These are phyloP conservation scores for Ogataea parapolymorpha DNA, from an alignment of 805 yeast genomes.

Conservation along the genomic window DNA sequence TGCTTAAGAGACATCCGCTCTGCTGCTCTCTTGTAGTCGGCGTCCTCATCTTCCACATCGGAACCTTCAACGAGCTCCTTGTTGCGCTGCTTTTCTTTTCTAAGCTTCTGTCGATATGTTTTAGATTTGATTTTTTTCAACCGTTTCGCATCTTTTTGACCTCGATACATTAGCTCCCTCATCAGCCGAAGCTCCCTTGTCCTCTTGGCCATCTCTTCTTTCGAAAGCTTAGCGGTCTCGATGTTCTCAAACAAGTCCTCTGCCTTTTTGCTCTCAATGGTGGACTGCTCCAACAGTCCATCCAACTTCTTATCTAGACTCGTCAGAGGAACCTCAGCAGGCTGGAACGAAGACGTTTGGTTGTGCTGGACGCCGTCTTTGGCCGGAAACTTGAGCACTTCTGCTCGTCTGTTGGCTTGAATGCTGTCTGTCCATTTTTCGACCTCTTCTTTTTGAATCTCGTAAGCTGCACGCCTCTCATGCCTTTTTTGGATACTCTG, in stretches of 20 bases:
- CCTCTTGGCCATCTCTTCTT: slow-evolving; percentile 73
- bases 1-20: slow-evolving; percentile 93
- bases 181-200: slow-evolving; percentile 81
- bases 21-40: slow-evolving; percentile 72
- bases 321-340: slow-evolving; percentile 45
- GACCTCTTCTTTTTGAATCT: slow-evolving; percentile 81
- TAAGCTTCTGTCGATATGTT: slow-evolving; percentile 78
- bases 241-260: slow-evolving; percentile 86
- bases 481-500: slow-evolving; percentile 78
- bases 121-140: slow-evolving; percentile 94
- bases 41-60: slow-evolving; percentile 57
- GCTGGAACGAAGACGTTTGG: slow-evolving; percentile 52
- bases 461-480: slow-evolving; percentile 88
- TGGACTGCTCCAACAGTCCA: slow-evolving; percentile 57
- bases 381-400: slow-evolving; percentile 76
- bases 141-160: slow-evolving; percentile 86
- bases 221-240: slow-evolving; percentile 74
- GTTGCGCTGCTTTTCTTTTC: slow-evolving; percentile 74
- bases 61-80: slow-evolving; percentile 62
- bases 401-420: slow-evolving; percentile 75
- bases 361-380: slow-evolving; percentile 41
- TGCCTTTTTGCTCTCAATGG: slow-evolving; percentile 65
- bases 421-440: slow-evolving; percentile 86
- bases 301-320: slow-evolving; percentile 69
- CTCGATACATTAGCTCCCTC: slow-evolving; percentile 96